Conservation (phyloP, 2,329 filamentous ascomycete genomes). For the Beauveria bassiana region DNA sequence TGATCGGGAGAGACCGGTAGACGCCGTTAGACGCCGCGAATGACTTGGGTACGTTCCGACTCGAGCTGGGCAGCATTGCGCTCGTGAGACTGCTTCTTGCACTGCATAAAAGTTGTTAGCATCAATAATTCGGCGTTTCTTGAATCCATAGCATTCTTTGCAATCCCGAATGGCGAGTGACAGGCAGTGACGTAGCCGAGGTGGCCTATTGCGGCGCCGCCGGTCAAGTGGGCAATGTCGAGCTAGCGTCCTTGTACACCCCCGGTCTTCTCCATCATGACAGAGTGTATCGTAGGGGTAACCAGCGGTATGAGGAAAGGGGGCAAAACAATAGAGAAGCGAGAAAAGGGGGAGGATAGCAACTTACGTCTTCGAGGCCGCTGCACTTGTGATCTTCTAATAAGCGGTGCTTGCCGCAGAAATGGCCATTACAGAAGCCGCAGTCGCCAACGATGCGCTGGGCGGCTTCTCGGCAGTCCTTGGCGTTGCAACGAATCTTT, state of each 20-base stretch:
- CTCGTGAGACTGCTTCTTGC: slow-evolving; percentile 95
- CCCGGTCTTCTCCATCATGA: background rate
- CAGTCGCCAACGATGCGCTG: slow-evolving; percentile 96
- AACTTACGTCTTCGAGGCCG: slow-evolving; percentile 75
- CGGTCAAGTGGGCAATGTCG: background rate
- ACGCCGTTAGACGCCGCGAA: slow-evolving; percentile 69
- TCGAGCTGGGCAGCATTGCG: slow-evolving; percentile 90
- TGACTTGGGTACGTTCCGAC: slow-evolving; percentile 85
- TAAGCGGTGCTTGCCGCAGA: slow-evolving; percentile 90
- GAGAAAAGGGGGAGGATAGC: background rate
- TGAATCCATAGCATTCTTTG: no score
- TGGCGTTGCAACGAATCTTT: slow-evolving; percentile 80
- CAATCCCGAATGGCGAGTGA: background rate
- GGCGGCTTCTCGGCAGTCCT: slow-evolving; percentile 78
- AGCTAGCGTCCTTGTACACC: slow-evolving; percentile 6
- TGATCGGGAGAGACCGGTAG: background rate
- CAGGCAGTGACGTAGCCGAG: slow-evolving; percentile 11
- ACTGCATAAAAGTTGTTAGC: slow-evolving; percentile 38
- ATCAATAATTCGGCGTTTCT: background rate
- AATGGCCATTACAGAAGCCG: slow-evolving; percentile 87
- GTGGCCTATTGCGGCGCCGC: background rate
- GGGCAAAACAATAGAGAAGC: no score
- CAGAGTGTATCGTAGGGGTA: background rate
- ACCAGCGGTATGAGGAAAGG: background rate
- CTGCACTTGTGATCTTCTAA: slow-evolving; percentile 91